A percentile compares a stretch with the other conserved stretches of the same genome.
phyloP scores from a whole-genome alignment of 2,329 filamentous ascomycete species.

The Macrophomina phaseolina region DNA sequence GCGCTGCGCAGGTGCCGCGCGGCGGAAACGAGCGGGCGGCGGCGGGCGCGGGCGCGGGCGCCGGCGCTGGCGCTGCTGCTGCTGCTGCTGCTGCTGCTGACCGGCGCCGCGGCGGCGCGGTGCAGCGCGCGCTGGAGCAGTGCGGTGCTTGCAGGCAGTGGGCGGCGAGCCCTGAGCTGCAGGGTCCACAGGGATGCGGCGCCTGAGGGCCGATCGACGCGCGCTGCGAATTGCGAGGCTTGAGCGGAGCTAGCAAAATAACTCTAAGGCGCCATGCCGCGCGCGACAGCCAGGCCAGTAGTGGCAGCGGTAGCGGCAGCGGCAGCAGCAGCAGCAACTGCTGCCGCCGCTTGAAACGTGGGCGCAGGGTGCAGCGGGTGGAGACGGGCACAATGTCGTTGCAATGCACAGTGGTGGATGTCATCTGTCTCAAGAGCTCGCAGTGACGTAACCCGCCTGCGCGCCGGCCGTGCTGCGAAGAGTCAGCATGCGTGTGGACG shows the following conservation, averaged over 20 bases:
- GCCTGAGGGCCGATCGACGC: slow-evolving; percentile 20
- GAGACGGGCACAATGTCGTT: slow-evolving; percentile 13
- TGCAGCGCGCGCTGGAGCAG: too few species aligned
- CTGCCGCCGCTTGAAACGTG: slow-evolving; percentile 10
- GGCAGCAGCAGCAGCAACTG: too few species aligned
- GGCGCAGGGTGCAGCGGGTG: slow-evolving; percentile 22
- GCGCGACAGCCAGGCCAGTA: background rate
- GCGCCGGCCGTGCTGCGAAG: slow-evolving; percentile 6
- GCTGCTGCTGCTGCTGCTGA: background rate
- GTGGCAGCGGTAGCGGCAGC: background rate
- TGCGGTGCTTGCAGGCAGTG: too few species aligned
- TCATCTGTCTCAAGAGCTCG: slow-evolving; percentile 11
- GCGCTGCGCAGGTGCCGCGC: background rate
- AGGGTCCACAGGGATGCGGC: slow-evolving; percentile 26
- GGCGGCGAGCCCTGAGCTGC: slow-evolving; percentile 22
- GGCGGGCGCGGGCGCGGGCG: background rate
- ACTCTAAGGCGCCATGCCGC: slow-evolving; percentile 23
- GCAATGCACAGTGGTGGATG: slow-evolving; percentile 21
- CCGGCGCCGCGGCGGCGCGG: slow-evolving; percentile 14
- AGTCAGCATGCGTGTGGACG: slow-evolving; percentile 19
- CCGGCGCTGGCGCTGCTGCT: too few species aligned
- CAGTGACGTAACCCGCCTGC: slow-evolving; percentile 10
- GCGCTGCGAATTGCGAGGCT: slow-evolving; percentile 20
- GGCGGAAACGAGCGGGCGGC: background rate
- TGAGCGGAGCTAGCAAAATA: slow-evolving; percentile 17